phyloP scores from a whole-genome alignment of 441 rosid genomes.

The Jatropha multifida region DNA sequence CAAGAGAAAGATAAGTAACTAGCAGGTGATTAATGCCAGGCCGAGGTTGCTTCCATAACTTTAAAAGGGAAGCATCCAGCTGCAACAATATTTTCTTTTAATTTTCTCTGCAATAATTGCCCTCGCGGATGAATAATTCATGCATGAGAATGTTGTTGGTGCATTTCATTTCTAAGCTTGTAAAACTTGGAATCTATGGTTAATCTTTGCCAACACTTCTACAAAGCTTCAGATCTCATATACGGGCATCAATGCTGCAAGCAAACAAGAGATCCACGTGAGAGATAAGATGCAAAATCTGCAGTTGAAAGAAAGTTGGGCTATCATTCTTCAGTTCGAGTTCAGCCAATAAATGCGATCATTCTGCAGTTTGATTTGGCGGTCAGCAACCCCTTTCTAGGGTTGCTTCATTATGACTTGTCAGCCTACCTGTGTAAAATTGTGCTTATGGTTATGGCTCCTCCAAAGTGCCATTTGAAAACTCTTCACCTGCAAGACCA shows the following conservation, averaged over 20 bases:
- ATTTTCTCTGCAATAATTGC: neutral
- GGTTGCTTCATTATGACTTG: conserved; percentile 5
- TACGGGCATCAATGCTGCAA: neutral
- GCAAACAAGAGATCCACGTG: neutral
- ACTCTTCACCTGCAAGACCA: conserved; percentile 55
- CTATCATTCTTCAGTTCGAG: neutral
- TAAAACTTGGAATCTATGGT: neutral
- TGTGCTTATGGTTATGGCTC: conserved; percentile 38
- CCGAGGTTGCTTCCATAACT: neutral
- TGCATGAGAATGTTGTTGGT: neutral
- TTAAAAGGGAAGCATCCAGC: neutral
- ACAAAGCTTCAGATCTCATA: neutral
- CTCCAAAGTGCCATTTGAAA: conserved; percentile 51
- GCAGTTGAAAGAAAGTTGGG: neutral
- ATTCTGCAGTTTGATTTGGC: neutral
- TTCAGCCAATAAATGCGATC: neutral
- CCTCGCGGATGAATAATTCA: neutral
- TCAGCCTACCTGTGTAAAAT: conserved; percentile 17
- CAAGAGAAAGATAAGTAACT: neutral
- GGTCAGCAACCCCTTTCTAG: neutral
- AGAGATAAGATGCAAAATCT: neutral
- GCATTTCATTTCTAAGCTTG: neutral
- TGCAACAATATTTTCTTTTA: neutral
- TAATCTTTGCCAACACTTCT: neutral
- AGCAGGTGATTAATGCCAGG: neutral